Evolutionary conservation across 768 basidiomycete genomes (phyloP), one percentile per base, ranked within the genome.

Genomic region (Holtermannia corniformis): DNA sequence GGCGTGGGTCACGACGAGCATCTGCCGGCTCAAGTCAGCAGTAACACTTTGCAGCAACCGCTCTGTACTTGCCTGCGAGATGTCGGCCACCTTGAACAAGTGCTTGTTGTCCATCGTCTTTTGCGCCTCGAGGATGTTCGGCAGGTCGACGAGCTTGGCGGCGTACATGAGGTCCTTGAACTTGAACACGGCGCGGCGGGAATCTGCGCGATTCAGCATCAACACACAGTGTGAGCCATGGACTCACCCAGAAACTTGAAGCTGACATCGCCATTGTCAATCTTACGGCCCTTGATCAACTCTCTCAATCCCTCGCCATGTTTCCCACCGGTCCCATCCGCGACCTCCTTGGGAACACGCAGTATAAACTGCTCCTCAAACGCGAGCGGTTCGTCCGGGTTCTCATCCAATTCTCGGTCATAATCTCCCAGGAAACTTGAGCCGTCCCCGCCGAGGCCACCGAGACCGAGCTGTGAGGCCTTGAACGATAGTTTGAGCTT

Each of bases 321-420:
- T 28, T 59, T 46, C 26, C 62, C 63, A 7, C 61, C 60, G 14
- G 53, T 55, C 0, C 66, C 66, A 11, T 65, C 63, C 2, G 64
- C 69, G 0, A 73, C 84, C 1, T 87, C 87, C 7, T 84, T 80
- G 0, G 87, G 88, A 78, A 97, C 81, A 24, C 92, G 74, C 26
- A 99, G 75, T 50, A 99, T 83, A 66, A 97, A 97, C 64, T 96
- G 92, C 73, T 99, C 95, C 73, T 99, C 95, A 61, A 97, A 95
- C 14, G 84, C 83, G 53, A 97, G 72, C 52, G 95, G 92, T 53
- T 78, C 77, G 53, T 95, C 91, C 44, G 91, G 88, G 63, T 96
- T 89, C 47, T 87, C 91, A 71, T 97, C 93, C 49, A 96, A 75
- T 68, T 96, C 93, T 41, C 91, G 78, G 75, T 96, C 92, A 71